These are phyloP conservation scores for Elaeagnus macrophylla DNA, from an alignment of 306 rosid genomes.

Conservation along the genomic window DNA sequence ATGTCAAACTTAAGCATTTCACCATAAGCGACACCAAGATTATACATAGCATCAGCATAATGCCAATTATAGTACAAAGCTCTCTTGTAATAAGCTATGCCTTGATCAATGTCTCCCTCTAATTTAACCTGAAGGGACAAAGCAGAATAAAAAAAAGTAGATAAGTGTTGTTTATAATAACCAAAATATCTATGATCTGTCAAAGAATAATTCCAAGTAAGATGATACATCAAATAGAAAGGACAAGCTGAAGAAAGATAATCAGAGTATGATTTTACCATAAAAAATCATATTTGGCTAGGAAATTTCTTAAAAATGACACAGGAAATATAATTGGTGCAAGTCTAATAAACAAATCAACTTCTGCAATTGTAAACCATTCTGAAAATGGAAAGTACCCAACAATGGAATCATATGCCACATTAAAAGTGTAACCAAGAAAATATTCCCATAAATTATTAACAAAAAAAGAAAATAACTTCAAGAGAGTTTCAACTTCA, in stretches of 20 bases:
- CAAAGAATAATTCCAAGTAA: neutral
- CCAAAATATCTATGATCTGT: neutral
- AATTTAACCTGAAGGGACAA: conserved; percentile 58
- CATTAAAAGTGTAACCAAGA: no score
- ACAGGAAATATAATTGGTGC: neutral
- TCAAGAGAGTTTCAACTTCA: no score
- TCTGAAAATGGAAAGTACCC: neutral
- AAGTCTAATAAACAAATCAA: neutral
- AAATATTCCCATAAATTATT: no score
- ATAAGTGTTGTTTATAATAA: neutral
- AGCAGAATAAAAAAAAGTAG: conserved; percentile 5
- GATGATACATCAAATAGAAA: neutral
- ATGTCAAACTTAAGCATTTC: conserved; percentile 97
- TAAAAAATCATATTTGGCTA: neutral
- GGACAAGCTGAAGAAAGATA: neutral
- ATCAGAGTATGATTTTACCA: neutral
- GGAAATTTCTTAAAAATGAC: neutral
- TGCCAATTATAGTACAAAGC: conserved; percentile 96
- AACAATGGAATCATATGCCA: neutral
- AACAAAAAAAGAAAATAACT: no score
- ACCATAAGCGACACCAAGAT: conserved; percentile 98
- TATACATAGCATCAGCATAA: conserved; percentile 99
- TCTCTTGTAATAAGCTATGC: conserved; percentile 83
- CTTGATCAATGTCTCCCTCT: conserved; percentile 90
- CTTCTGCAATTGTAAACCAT: neutral